Conservation (phyloP, 2,329 filamentous ascomycete species). For the Waltergamsia citrina region DNA sequence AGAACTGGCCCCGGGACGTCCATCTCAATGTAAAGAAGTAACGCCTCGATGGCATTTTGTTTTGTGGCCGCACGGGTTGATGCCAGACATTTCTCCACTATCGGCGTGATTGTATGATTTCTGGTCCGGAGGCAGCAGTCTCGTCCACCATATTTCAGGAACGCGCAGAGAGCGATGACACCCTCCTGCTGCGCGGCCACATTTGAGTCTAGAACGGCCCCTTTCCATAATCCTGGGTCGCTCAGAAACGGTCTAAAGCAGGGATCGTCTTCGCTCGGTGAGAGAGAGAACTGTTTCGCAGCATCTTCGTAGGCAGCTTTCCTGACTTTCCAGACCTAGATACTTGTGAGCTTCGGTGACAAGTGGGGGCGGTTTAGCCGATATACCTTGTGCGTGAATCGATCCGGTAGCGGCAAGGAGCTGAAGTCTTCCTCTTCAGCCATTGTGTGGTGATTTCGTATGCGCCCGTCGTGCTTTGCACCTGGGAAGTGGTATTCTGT, state of each 20-base stretch:
- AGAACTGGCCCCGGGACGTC: conserved; percentile 79
- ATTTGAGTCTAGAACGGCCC: conserved; percentile 86
- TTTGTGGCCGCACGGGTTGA: conserved; percentile 87
- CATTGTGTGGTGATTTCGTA: conserved; percentile 38
- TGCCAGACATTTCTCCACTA: conserved; percentile 85
- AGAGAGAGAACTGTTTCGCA: conserved; percentile 73
- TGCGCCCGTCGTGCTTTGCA: conserved; percentile 2
- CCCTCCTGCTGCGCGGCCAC: conserved; percentile 95
- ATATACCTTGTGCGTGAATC: conserved; percentile 71
- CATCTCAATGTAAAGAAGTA: conserved; percentile 83
- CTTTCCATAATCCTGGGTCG: conserved; percentile 83
- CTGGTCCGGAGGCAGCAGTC: conserved; percentile 75
- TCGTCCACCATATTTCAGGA: conserved; percentile 80
- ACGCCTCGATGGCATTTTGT: conserved; percentile 72
- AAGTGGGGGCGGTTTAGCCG: too few species aligned
- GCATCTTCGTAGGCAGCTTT: conserved; percentile 94
- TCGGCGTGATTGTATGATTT: conserved; percentile 60
- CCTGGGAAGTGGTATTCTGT: conserved; percentile 8
- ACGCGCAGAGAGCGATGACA: conserved; percentile 77
- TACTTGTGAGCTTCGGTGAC: too few species aligned
- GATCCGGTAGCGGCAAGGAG: conserved; percentile 66
- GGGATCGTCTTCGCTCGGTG: conserved; percentile 76
- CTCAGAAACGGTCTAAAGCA: conserved; percentile 80
- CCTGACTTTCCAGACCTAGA: conserved; percentile 85
- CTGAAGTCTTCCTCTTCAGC: conserved; percentile 82